Evolutionary conservation across 2,329 filamentous ascomycete genomes (phyloP).

Genomic region (Apiospora rasikravindrae): DNA sequence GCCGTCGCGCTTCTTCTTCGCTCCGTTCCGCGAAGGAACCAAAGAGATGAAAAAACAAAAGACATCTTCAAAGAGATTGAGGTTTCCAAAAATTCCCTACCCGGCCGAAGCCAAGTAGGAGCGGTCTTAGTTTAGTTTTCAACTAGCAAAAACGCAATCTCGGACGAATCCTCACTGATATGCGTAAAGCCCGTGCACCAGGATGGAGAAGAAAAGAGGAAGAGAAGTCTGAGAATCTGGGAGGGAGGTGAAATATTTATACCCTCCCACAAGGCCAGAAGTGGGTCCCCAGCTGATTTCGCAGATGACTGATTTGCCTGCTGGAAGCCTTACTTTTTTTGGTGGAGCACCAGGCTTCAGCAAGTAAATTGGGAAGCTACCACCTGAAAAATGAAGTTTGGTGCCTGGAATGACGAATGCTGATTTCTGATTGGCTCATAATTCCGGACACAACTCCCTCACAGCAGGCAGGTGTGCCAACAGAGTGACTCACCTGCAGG

Average conservation of each 20-base stretch:
- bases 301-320: background rate
- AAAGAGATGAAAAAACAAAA: constrained; percentile 57
- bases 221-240: constrained; percentile 25
- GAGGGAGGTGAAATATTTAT: constrained; percentile 1
- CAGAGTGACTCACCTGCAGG: background rate
- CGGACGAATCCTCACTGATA: constrained; percentile 88
- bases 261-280: background rate
- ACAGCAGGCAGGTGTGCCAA: background rate
- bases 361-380: background rate
- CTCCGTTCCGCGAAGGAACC: constrained; percentile 49
- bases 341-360: background rate
- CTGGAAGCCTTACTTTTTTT: background rate
- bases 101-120: constrained; percentile 72
- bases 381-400: background rate
- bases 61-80: constrained; percentile 41
- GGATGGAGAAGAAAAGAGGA: constrained; percentile 57
- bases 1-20: constrained; percentile 53
- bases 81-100: constrained; percentile 80
- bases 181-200: constrained; percentile 80
- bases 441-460: background rate
- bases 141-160: constrained; percentile 90
- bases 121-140: constrained; percentile 85
- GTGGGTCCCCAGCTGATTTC: constrained; percentile 1
- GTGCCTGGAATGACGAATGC: background rate
- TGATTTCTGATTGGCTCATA: background rate